Evolutionary conservation across 352 stramenopile genomes (phyloP).

Genomic region (Phytophthora ohioensis): DNA sequence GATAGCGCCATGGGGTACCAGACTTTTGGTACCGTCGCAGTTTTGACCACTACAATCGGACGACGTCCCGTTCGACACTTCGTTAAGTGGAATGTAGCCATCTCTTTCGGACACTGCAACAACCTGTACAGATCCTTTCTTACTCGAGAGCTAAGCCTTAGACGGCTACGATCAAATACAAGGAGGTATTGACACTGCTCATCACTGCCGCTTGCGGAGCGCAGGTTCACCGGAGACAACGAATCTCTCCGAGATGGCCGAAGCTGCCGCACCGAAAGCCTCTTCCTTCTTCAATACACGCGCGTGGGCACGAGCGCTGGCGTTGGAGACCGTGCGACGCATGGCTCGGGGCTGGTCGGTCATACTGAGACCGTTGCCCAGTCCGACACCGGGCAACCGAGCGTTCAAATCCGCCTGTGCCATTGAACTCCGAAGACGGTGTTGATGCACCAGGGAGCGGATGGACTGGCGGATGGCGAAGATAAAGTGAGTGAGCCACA

Average conservation of each 20-base stretch:
- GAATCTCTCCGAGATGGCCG: slow-evolving; percentile 82
- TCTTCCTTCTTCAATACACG: slow-evolving; percentile 88
- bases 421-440: slow-evolving; percentile 71
- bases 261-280: slow-evolving; percentile 82
- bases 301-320: slow-evolving; percentile 65
- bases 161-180: slow-evolving; percentile 15
- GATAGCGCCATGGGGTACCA: slow-evolving; percentile 22
- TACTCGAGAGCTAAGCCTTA: neutral
- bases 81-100: slow-evolving; percentile 19
- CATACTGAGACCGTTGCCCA: slow-evolving; percentile 38
- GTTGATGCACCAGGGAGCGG: slow-evolving; percentile 77
- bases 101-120: slow-evolving; percentile 5
- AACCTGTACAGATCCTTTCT: slow-evolving; percentile 16
- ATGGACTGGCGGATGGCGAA: slow-evolving; percentile 75
- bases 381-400: slow-evolving; percentile 42
- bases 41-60: slow-evolving; percentile 17
- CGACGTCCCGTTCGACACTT: slow-evolving; percentile 18
- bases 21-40: slow-evolving; percentile 13
- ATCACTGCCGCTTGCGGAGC: slow-evolving; percentile 43
- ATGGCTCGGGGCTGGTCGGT: slow-evolving; percentile 54
- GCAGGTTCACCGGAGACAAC: slow-evolving; percentile 53
- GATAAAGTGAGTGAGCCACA: slow-evolving; percentile 73
- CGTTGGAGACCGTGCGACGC: slow-evolving; percentile 68
- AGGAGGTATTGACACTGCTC: neutral
- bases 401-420: slow-evolving; percentile 64